Evolutionary conservation across 495 filamentous ascomycete genomes (phyloP).

Genomic region (Neurospora sp.): DNA sequence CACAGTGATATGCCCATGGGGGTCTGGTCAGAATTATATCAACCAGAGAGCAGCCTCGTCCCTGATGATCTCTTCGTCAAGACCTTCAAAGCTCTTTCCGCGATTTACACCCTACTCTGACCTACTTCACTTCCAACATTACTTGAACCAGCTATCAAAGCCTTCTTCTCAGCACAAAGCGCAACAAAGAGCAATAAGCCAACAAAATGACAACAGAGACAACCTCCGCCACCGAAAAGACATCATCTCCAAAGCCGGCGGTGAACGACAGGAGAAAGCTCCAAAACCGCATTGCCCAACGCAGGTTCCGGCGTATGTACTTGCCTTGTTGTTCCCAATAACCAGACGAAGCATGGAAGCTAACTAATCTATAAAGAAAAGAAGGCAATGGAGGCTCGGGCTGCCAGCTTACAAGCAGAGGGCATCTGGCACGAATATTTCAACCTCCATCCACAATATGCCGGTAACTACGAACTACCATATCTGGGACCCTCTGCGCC

Average conservation of each 20-base stretch:
- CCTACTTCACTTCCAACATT: background rate
- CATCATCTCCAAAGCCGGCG: background rate
- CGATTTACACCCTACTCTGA: background rate
- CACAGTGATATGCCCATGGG: background rate
- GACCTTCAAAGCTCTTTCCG: background rate
- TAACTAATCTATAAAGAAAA: background rate
- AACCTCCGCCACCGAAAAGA: background rate
- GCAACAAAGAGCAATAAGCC: background rate
- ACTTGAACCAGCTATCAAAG: background rate
- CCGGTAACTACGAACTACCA: background rate
- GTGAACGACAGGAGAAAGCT: conserved; percentile 3
- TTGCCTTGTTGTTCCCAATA: background rate
- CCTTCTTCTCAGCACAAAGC: background rate
- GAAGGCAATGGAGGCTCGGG: conserved; percentile 1
- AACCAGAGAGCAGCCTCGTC: background rate
- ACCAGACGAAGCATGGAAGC: background rate
- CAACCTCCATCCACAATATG: background rate
- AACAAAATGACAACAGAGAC: background rate
- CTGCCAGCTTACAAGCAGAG: background rate
- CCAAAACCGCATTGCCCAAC: conserved; percentile 2
- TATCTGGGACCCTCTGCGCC: background rate
- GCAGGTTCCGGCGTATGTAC: conserved; percentile 1
- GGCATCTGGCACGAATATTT: conserved; percentile 1
- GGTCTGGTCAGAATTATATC: background rate
- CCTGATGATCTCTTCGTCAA: background rate